A percentile compares a stretch with the other conserved stretches of the same genome.
Evolutionary conservation across 257 asterid species (phyloP).

Genomic region (Solanum virginianum): DNA sequence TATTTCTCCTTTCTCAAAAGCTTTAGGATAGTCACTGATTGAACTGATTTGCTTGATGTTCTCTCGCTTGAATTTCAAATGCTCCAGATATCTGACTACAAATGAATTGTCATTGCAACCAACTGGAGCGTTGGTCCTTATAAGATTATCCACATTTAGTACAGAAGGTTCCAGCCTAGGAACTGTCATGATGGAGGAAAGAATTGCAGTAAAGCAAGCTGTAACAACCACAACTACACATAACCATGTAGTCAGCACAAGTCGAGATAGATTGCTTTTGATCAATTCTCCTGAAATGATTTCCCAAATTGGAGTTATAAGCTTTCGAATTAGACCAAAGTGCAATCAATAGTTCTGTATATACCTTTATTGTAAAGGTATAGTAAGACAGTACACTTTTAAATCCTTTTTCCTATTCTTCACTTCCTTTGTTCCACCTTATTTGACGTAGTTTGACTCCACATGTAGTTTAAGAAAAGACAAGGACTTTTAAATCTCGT

Average conservation of each 20-base stretch:
- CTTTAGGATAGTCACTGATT: slow-evolving; percentile 22
- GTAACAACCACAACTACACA: slow-evolving; percentile 27
- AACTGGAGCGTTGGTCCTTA: slow-evolving; percentile 24
- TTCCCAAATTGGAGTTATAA: too few relatives aligned
- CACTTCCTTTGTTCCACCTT: not conserved
- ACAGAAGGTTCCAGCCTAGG: slow-evolving; percentile 39
- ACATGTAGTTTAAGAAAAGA: not conserved
- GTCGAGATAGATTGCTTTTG: slow-evolving; percentile 24
- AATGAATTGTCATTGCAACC: slow-evolving; percentile 50
- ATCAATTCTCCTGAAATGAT: slow-evolving; percentile 38
- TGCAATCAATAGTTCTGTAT: not conserved
- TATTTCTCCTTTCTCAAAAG: slow-evolving; percentile 32
- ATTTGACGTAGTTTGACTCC: not conserved
- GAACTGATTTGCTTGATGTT: slow-evolving; percentile 19
- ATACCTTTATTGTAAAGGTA: not conserved
- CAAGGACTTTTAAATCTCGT: not conserved
- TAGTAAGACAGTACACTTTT: too few relatives aligned
- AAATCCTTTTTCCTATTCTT: not conserved
- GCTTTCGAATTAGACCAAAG: not conserved
- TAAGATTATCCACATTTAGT: slow-evolving; percentile 24
- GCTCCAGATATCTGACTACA: slow-evolving; percentile 16
- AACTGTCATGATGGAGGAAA: slow-evolving; percentile 45
- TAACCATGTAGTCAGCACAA: slow-evolving; percentile 45
- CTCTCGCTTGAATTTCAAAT: slow-evolving; percentile 22
- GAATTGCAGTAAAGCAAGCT: slow-evolving; percentile 47